A percentile compares a stretch with the other conserved stretches of the same genome.
phyloP scores from a whole-genome alignment of 441 rosid species.

The Sinapis alba region DNA sequence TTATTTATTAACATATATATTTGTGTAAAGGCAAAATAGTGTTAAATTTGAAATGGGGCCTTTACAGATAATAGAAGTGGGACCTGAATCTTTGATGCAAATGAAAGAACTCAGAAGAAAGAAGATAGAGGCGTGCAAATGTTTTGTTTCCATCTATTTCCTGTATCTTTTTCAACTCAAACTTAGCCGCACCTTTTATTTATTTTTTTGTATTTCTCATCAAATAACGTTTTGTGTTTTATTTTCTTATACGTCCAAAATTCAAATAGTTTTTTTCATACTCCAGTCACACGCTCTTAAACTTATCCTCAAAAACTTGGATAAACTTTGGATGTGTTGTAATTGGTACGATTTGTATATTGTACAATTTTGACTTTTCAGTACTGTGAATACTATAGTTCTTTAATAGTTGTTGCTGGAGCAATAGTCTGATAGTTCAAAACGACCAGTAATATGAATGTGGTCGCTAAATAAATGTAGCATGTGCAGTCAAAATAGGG shows the following conservation, averaged over 20 bases:
- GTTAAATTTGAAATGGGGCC: background rate
- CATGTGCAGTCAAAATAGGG: background rate
- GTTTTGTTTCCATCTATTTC: slow-evolving; percentile 16
- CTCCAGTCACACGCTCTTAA: slow-evolving; percentile 2
- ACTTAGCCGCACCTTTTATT: slow-evolving; percentile 30
- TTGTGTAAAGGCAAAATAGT: background rate
- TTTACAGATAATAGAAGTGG: slow-evolving; percentile 13
- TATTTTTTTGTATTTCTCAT: background rate
- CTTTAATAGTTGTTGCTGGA: background rate
- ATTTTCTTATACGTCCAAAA: background rate
- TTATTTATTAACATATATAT: background rate
- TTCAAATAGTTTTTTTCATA: background rate
- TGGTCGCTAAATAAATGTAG: background rate
- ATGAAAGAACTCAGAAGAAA: background rate
- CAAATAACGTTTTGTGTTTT: background rate
- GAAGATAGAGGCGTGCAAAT: slow-evolving; percentile 33
- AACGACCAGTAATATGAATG: slow-evolving; percentile 3
- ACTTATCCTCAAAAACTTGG: slow-evolving; percentile 24
- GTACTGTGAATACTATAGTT: background rate
- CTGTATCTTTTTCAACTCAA: slow-evolving; percentile 33
- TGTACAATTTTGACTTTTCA: background rate
- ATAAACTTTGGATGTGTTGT: background rate
- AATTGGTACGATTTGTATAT: background rate
- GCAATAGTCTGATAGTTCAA: background rate
- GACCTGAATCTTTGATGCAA: slow-evolving; percentile 20